Percentiles rank a stretch among this genome's conserved stretches.
Evolutionary conservation across 306 rosid genomes (phyloP).

Genomic region (Biancaea sappan): DNA sequence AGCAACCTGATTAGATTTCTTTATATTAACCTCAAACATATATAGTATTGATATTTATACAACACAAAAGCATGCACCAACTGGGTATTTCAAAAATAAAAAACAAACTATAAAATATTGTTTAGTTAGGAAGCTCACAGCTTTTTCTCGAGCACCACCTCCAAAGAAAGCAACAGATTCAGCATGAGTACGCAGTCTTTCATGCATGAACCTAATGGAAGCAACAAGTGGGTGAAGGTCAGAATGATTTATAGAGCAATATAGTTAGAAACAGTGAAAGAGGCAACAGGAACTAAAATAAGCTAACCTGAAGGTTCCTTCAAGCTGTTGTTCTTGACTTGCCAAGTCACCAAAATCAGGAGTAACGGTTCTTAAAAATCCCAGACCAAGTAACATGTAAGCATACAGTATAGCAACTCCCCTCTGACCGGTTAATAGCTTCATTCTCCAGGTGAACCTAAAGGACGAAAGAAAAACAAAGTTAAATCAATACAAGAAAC

Average conservation of each 20-base stretch:
- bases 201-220: conserved; percentile 94
- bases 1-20: conserved; percentile 19
- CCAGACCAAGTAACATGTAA: conserved; percentile 96
- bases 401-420: conserved; percentile 93
- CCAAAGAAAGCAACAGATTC: conserved; percentile 99
- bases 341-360: conserved; percentile 97
- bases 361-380: conserved; percentile 81
- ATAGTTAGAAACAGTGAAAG: conserved; percentile 20
- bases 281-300: conserved; percentile 33
- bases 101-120: conserved; percentile 17
- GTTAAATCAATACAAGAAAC: conserved; percentile 16
- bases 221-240: conserved; percentile 32
- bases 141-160: conserved; percentile 97
- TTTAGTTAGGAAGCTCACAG: conserved; percentile 60
- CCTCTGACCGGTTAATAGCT: conserved; percentile 91
- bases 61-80: conserved; percentile 13
- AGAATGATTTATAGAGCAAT: conserved; percentile 29
- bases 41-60: neutral
- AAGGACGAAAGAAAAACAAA: conserved; percentile 23
- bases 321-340: conserved; percentile 91
- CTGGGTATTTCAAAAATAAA: conserved; percentile 5
- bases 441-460: conserved; percentile 99
- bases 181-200: conserved; percentile 94
- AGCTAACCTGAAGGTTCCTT: conserved; percentile 87
- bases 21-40: conserved; percentile 25